Evolutionary conservation across 306 rosid species (phyloP).

Genomic region (Fragaria iinumae): DNA sequence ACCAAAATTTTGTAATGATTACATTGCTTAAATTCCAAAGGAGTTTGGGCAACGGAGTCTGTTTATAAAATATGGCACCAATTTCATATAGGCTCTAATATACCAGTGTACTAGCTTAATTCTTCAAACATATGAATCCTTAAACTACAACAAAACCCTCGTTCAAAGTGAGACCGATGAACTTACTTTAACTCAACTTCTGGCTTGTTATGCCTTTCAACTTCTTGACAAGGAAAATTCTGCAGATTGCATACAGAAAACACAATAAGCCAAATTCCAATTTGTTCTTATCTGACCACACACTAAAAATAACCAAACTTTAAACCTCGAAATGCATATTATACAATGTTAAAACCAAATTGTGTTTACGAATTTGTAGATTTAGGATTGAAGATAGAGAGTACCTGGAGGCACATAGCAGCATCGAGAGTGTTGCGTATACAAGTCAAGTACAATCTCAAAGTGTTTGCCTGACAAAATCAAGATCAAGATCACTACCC

Average conservation of each 20-base stretch:
- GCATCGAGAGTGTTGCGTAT: constrained; percentile 91
- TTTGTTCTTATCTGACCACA: not conserved
- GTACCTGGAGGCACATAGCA: constrained; percentile 95
- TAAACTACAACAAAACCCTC: no score
- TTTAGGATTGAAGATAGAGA: no score
- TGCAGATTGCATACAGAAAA: constrained; percentile 26
- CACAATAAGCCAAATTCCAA: not conserved
- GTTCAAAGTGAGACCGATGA: not conserved
- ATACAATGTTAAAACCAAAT: not conserved
- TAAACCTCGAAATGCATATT: not conserved
- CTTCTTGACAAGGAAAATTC: constrained; percentile 99
- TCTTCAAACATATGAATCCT: no score
- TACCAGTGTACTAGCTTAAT: no score
- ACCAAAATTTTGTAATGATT: no score
- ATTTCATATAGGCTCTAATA: no score
- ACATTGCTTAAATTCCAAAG: no score
- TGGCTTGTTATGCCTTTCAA: constrained; percentile 97
- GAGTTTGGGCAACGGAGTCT: no score
- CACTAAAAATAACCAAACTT: not conserved
- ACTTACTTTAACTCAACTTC: constrained; percentile 92
- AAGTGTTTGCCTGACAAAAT: constrained; percentile 51
- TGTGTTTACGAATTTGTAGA: no score
- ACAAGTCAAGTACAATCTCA: constrained; percentile 77
- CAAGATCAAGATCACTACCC: not conserved
- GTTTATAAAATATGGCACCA: no score